phyloP scores from a whole-genome alignment of 2,329 filamentous ascomycete species.

The Incumbomyces delicatus region DNA sequence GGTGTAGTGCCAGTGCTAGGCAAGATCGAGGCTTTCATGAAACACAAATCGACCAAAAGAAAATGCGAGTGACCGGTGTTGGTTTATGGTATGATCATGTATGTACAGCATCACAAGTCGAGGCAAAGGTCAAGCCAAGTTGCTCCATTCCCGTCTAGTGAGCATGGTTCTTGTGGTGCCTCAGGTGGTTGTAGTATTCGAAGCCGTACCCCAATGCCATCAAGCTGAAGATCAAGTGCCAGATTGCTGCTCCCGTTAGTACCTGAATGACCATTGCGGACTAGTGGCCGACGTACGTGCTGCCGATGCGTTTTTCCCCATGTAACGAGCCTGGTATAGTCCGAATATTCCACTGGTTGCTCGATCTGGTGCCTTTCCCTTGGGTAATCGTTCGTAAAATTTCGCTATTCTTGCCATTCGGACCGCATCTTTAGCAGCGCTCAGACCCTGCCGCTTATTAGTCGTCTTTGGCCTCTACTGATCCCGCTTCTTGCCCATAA shows the following conservation, averaged over 20 bases:
- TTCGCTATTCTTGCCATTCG: slow-evolving; percentile 96
- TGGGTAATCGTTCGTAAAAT: slow-evolving; percentile 98
- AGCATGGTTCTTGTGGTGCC: slow-evolving; percentile 99
- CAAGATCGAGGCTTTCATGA: too few relatives aligned
- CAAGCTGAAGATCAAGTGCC: slow-evolving; percentile 73
- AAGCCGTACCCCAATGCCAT: slow-evolving; percentile 82
- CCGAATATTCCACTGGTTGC: slow-evolving; percentile 74
- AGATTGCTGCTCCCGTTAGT: slow-evolving; percentile 53
- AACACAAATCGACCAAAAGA: too few relatives aligned
- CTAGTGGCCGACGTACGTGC: slow-evolving; percentile 59
- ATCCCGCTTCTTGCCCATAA: neutral
- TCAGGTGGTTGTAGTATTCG: slow-evolving; percentile 99
- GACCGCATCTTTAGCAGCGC: slow-evolving; percentile 86
- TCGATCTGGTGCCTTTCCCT: slow-evolving; percentile 74
- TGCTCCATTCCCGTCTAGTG: slow-evolving; percentile 46
- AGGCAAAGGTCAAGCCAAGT: neutral
- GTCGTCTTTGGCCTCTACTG: neutral
- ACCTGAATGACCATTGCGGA: slow-evolving; percentile 12
- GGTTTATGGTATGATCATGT: neutral
- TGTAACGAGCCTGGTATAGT: slow-evolving; percentile 79
- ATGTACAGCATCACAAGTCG: slow-evolving; percentile 5
- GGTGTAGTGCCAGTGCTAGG: too few relatives aligned
- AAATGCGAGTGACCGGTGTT: too few relatives aligned
- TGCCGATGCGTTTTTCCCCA: slow-evolving; percentile 83
- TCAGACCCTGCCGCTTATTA: slow-evolving; percentile 61